Conservation (phyloP, 2,329 filamentous ascomycete species). For the Cladorrhinum sp. region DNA sequence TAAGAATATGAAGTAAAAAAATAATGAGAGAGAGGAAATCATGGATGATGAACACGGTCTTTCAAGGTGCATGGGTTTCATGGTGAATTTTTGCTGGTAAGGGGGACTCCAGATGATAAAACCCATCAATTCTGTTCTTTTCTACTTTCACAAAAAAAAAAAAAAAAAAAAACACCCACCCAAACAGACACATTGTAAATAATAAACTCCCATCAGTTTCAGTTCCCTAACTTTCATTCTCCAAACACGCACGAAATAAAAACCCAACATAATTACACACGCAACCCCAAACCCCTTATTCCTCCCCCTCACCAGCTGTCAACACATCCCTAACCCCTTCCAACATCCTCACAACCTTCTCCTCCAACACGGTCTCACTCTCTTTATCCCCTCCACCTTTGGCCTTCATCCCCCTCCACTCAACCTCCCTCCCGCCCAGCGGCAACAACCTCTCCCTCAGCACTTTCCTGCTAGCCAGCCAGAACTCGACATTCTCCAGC, state of each 20-base stretch:
- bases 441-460: conserved; percentile 72
- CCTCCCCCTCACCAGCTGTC: conserved; percentile 47
- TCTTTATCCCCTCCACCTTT: conserved; percentile 36
- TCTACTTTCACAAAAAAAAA: neutral
- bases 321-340: conserved; percentile 57
- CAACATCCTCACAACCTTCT: conserved; percentile 69
- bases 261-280: neutral
- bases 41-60: too few species aligned
- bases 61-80: too few species aligned
- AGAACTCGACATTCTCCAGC: conserved; percentile 80
- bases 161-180: neutral
- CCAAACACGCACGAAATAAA: neutral
- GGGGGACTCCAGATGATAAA: too few species aligned
- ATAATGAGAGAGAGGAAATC: too few species aligned
- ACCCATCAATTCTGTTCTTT: neutral
- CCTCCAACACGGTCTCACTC: conserved; percentile 66
- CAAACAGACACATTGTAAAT: too few species aligned
- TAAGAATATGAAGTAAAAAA: neutral
- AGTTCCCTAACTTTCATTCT: neutral
- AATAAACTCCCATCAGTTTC: neutral
- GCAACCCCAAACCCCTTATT: neutral
- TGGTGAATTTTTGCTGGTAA: too few species aligned
- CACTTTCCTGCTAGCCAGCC: conserved; percentile 66
- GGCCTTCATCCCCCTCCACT: conserved; percentile 50
- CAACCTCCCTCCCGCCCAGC: conserved; percentile 67